Conservation (phyloP, 768 basidiomycete species). For the Melanogaster broomeanus region DNA sequence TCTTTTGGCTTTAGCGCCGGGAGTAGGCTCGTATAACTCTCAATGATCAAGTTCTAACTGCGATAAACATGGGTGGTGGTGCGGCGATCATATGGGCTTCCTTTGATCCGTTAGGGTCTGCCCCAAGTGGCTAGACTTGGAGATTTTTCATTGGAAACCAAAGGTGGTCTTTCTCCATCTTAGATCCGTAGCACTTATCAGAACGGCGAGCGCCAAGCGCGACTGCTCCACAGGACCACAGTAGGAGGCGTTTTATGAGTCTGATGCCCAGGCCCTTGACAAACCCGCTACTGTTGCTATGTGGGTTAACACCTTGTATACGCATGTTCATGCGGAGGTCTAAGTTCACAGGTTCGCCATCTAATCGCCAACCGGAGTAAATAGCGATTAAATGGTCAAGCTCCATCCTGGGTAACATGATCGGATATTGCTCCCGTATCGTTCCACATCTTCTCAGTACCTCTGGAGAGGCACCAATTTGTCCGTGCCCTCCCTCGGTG, state of each 20-base stretch:
- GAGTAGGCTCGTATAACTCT: slow-evolving; percentile 11
- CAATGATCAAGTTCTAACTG: slow-evolving; percentile 11
- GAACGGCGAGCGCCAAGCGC: slow-evolving; percentile 13
- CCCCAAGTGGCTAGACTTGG: slow-evolving; percentile 15
- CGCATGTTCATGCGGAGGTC: background rate
- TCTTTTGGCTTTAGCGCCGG: too few species aligned
- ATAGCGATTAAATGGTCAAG: slow-evolving; percentile 3
- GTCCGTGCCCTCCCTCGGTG: slow-evolving; percentile 15
- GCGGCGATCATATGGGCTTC: slow-evolving; percentile 26
- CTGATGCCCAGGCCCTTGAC: slow-evolving; percentile 5
- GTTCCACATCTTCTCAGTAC: slow-evolving; percentile 1
- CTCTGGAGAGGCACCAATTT: background rate
- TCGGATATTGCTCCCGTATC: background rate
- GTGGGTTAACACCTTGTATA: slow-evolving; percentile 3
- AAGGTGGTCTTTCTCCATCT: slow-evolving; percentile 10
- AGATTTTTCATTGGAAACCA: slow-evolving; percentile 26
- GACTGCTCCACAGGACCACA: background rate
- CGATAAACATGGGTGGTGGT: slow-evolving; percentile 11
- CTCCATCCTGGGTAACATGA: background rate
- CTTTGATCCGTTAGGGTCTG: slow-evolving; percentile 11
- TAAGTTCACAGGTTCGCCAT: background rate
- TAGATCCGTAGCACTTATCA: slow-evolving; percentile 10
- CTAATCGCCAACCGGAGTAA: slow-evolving; percentile 11
- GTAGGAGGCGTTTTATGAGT: slow-evolving; percentile 5
- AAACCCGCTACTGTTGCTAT: slow-evolving; percentile 9